A percentile compares a stretch with the other conserved stretches of the same genome.
Evolutionary conservation across 192 early-diverging fungal genomes (phyloP).

Genomic region (Kickxella alabastrina): DNA sequence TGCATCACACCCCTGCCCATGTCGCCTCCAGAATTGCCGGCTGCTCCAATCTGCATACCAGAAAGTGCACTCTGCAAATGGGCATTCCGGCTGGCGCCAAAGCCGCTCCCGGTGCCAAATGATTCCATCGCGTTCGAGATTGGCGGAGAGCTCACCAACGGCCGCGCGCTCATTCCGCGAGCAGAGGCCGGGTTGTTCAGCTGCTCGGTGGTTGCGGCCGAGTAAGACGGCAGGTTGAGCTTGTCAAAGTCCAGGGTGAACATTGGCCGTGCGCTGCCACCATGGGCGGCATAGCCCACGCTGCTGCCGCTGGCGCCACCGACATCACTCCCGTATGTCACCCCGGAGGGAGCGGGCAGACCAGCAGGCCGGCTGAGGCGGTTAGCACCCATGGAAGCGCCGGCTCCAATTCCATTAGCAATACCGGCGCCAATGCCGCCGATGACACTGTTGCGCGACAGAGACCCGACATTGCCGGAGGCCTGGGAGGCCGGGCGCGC

Average conservation of each 20-base stretch:
- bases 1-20: not conserved
- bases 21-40: not conserved
- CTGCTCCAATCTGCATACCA: slow-evolving; percentile 9
- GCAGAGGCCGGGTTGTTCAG: slow-evolving; percentile 8
- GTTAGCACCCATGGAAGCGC: slow-evolving; percentile 3
- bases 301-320: slow-evolving; percentile 2
- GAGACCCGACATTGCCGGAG: not conserved
- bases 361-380: slow-evolving; percentile 13
- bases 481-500: slow-evolving; percentile 10
- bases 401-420: no score
- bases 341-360: slow-evolving; percentile 1
- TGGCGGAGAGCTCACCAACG: not conserved
- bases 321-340: not conserved
- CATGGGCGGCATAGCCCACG: no score
- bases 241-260: slow-evolving; percentile 54
- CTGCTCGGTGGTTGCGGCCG: slow-evolving; percentile 33
- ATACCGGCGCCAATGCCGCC: slow-evolving; percentile 1
- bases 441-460: slow-evolving; percentile 9
- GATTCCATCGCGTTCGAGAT: slow-evolving; percentile 1
- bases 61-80: slow-evolving; percentile 11
- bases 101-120: slow-evolving; percentile 34
- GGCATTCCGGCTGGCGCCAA: slow-evolving; percentile 21
- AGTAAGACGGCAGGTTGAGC: slow-evolving; percentile 48
- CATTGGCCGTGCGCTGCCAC: slow-evolving; percentile 24
- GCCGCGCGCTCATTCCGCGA: slow-evolving; percentile 8